Base-by-base conservation (phyloP, 2,329 filamentous ascomycete genomes). In the Hypoxylon sp. region DNA sequence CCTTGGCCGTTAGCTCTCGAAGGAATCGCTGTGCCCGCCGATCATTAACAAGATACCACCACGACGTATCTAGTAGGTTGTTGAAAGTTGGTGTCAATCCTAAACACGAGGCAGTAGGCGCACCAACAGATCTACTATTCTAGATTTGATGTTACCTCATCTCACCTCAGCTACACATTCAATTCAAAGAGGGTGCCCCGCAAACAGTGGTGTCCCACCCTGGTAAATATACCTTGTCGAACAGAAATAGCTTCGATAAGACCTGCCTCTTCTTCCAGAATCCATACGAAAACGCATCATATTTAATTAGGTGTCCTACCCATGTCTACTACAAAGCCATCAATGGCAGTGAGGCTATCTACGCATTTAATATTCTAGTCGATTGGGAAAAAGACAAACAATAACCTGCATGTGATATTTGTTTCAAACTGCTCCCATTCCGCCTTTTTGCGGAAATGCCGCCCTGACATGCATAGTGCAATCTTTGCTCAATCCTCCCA, bases 61-160 rank as follows among this genome's bases (percentile, higher is more conserved):
- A 46, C 32, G 25, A 56, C 28, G 23, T 41, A 46, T 14, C 14
- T 46, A 34, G 41, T 13, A 43, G 53, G 38, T 46, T 56, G 41
- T 46, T 19, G 28, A 28, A 56, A 46, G 53, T 41, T 56, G 23
- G 41, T 19, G 32, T 56, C 53, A 56, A 56, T 56, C 25, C 53
- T n/a, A 56, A 56, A 56, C 52, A 56, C 52, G 52, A 56, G 52
- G 52, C 51, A 23, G 23, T 25, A 45, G 36, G 17, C 17, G 23
- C 52, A 17, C 38, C 52, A 56, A 45, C 38, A 56, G 53, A 56
- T 56, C 53, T 56, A 34, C 38, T 41, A 45, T 25, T 56, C 19
- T 10, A 56, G 52, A 56, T 56, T 56, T 28, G 45, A 56, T 56
- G 53, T 21, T 56, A 56, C 53, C 53, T 56, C 38, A 46, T 46